These are phyloP conservation scores for Aspergillus sojae DNA, from an alignment of 2,329 filamentous ascomycete species.

Conservation along the genomic window DNA sequence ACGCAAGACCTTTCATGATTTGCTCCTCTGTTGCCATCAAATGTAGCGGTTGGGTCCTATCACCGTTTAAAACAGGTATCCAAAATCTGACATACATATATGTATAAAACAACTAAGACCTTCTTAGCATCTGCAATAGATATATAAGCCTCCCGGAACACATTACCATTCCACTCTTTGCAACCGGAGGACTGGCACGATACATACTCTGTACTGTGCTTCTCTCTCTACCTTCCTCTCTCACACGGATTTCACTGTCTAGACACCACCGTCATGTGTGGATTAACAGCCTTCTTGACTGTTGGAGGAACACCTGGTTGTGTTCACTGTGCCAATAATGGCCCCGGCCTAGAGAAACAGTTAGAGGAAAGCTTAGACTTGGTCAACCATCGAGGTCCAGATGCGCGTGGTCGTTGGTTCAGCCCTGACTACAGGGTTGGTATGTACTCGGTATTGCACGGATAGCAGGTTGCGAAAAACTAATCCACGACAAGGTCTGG, in stretches of 20 bases:
- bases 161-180: not conserved
- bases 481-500: conserved; percentile 40
- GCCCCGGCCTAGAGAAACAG: not conserved
- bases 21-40: no score
- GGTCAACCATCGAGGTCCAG: conserved; percentile 51
- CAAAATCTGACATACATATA: not conserved
- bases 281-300: conserved; percentile 15
- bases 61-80: no score
- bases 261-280: conserved; percentile 11
- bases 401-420: conserved; percentile 51
- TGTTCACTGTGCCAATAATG: not conserved
- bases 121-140: not conserved
- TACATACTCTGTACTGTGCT: not conserved
- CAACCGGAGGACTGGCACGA: not conserved
- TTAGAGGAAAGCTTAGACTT: conserved; percentile 39
- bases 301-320: not conserved
- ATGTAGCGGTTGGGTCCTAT: no score
- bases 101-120: not conserved
- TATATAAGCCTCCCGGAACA: no score
- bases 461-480: not conserved
- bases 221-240: not conserved
- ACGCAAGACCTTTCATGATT: no score
- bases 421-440: conserved; percentile 47
- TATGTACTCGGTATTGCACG: conserved; percentile 19
- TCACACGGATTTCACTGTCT: not conserved